phyloP scores from a whole-genome alignment of 768 basidiomycete species.

The Leccinum incarnatum region DNA sequence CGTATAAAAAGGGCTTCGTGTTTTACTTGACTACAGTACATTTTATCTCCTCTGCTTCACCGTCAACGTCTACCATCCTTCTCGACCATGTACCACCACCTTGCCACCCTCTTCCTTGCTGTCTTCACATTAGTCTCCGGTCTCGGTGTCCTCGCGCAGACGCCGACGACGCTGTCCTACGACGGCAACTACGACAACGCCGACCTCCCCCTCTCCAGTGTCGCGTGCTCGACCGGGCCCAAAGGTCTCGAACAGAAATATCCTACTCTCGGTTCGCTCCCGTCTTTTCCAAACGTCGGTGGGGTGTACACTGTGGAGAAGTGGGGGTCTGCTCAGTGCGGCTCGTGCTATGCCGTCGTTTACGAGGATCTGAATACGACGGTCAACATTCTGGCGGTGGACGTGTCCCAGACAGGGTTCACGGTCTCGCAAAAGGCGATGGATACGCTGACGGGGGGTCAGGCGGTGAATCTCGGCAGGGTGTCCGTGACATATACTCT shows the following conservation, averaged over 20 bases:
- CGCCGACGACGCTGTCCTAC: constrained; percentile 31
- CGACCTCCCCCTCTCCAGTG: constrained; percentile 23
- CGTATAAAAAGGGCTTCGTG: constrained; percentile 19
- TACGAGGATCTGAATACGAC: constrained; percentile 32
- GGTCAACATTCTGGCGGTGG: constrained; percentile 55
- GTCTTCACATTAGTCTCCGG: constrained; percentile 13
- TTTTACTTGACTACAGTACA: neutral
- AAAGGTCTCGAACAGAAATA: constrained; percentile 38
- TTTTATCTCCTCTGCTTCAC: neutral
- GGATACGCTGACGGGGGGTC: constrained; percentile 19
- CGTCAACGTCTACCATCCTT: neutral
- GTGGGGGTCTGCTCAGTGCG: constrained; percentile 28
- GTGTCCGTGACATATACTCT: constrained; percentile 15
- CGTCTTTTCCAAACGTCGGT: constrained; percentile 38
- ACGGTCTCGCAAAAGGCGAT: constrained; percentile 32
- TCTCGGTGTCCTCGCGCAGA: constrained; percentile 23
- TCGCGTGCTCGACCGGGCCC: constrained; percentile 39
- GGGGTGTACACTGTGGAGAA: constrained; percentile 23
- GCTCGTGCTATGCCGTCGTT: constrained; percentile 31
- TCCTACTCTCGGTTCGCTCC: constrained; percentile 37
- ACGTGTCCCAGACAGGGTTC: constrained; percentile 43
- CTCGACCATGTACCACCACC: constrained; percentile 27
- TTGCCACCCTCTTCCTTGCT: constrained; percentile 9
- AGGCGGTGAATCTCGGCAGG: constrained; percentile 16
- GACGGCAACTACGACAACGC: constrained; percentile 37